A percentile compares a stretch with the other conserved stretches of the same genome.
phyloP scores from a whole-genome alignment of 148 eudicot species.

The Linanthus parryae region DNA sequence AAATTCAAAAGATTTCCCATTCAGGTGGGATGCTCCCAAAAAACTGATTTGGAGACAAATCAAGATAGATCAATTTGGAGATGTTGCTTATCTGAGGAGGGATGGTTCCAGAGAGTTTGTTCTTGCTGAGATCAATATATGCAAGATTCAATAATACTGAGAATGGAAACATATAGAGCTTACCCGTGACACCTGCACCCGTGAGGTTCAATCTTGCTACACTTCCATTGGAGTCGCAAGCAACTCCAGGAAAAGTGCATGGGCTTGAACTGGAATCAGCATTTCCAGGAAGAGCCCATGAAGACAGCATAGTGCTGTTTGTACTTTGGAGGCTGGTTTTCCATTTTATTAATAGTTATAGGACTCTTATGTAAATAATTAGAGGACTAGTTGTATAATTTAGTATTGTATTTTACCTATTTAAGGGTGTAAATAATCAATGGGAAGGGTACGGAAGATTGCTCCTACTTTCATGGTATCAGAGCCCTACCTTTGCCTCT shows the following conservation, averaged over 20 bases:
- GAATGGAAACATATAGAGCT: conserved; percentile 21
- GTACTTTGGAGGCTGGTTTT: conserved; percentile 27
- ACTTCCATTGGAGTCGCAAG: conserved; percentile 20
- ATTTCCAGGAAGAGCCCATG: conserved; percentile 27
- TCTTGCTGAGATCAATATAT: conserved; percentile 30
- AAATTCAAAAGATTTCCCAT: neutral
- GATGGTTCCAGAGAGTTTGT: conserved; percentile 27
- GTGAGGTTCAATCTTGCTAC: no score
- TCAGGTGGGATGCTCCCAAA: neutral
- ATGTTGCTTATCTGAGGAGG: no score
- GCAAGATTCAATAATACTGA: conserved; percentile 23
- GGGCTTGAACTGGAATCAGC: conserved; percentile 14
- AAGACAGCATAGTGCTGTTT: conserved; percentile 20
- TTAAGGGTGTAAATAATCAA: no score
- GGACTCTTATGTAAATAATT: no score
- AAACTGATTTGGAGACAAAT: neutral
- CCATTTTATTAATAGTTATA: no score
- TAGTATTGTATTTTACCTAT: no score
- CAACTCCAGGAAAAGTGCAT: conserved; percentile 39
- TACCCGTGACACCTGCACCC: conserved; percentile 27
- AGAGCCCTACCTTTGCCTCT: no score
- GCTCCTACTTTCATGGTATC: no score
- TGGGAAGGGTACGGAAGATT: no score
- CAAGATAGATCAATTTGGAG: no score
- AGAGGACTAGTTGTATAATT: no score